Evolutionary conservation across 2,329 filamentous ascomycete genomes (phyloP).

Genomic region (Aulographum hederae): DNA sequence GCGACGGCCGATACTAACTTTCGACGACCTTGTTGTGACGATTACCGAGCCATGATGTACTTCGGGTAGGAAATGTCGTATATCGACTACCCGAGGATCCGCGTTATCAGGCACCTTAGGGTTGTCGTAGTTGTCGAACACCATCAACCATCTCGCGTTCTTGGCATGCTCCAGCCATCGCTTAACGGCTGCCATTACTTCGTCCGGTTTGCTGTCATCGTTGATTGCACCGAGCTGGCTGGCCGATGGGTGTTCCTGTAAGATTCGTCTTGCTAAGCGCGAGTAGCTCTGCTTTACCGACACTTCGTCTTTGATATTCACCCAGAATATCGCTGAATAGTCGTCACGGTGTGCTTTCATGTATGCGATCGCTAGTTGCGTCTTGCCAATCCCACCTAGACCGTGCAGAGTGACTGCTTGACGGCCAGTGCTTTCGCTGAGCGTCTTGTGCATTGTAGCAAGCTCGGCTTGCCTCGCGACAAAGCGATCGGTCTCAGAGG

Average conservation of each 20-base stretch:
- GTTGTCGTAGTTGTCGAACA: constrained; percentile 26
- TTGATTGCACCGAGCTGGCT: constrained; percentile 10
- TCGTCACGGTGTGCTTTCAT: constrained; percentile 14
- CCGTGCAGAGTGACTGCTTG: constrained; percentile 17
- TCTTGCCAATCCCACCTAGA: constrained; percentile 28
- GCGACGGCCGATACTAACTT: constrained; percentile 14
- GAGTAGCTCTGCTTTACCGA: constrained; percentile 19
- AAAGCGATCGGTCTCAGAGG: constrained; percentile 11
- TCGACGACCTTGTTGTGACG: constrained; percentile 20
- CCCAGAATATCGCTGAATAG: constrained; percentile 25
- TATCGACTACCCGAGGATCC: constrained; percentile 12
- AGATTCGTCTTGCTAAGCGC: too few relatives aligned
- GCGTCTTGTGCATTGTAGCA: constrained; percentile 10
- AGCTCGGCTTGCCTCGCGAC: constrained; percentile 15
- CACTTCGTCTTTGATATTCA: constrained; percentile 21
- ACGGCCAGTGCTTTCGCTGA: constrained; percentile 11
- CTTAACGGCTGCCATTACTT: constrained; percentile 16
- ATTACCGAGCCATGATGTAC: constrained; percentile 23
- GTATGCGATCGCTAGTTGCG: constrained; percentile 23
- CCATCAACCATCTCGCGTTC: constrained; percentile 22
- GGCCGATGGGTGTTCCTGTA: constrained; percentile 10
- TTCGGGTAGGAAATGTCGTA: constrained; percentile 14
- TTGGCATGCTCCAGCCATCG: constrained; percentile 16
- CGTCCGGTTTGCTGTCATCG: constrained; percentile 10
- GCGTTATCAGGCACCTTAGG: constrained; percentile 10